Conservation (phyloP, 192 early-diverging fungal species). For the Linnemannia hyalina region DNA sequence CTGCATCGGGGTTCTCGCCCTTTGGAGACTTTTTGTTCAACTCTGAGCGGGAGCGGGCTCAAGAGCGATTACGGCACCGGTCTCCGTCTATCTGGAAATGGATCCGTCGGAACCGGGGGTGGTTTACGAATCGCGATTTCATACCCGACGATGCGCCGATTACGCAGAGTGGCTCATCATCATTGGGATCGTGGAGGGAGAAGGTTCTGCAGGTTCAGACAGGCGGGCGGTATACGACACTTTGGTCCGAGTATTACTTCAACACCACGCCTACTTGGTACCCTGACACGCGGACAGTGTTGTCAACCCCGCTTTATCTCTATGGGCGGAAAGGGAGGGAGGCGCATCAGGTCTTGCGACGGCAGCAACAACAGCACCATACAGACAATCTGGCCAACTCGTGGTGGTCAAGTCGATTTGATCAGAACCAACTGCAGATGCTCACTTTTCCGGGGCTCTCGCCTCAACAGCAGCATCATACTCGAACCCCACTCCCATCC, state of each 20-base stretch:
- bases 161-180: not conserved
- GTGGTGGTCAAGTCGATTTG: constrained; percentile 31
- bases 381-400: not conserved
- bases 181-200: constrained; percentile 31
- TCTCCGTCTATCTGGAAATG: constrained; percentile 57
- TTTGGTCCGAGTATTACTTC: constrained; percentile 61
- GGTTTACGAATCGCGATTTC: constrained; percentile 56
- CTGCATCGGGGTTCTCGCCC: constrained; percentile 50
- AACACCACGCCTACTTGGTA: constrained; percentile 18
- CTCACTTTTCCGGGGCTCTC: constrained; percentile 20
- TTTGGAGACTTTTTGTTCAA: constrained; percentile 62
- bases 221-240: constrained; percentile 42
- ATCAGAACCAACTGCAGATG: constrained; percentile 19
- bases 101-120: constrained; percentile 43
- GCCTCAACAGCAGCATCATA: not conserved
- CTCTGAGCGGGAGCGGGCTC: constrained; percentile 49
- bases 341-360: not conserved
- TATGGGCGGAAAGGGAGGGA: not conserved
- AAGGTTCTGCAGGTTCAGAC: constrained; percentile 44
- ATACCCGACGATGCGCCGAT: not conserved
- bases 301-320: not conserved
- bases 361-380: not conserved
- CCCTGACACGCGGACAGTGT: constrained; percentile 29
- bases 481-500: not conserved
- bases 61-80: constrained; percentile 31